Base-by-base conservation (phyloP, 192 early-diverging fungal species). In the Borealophlyctis nickersoniae region DNA sequence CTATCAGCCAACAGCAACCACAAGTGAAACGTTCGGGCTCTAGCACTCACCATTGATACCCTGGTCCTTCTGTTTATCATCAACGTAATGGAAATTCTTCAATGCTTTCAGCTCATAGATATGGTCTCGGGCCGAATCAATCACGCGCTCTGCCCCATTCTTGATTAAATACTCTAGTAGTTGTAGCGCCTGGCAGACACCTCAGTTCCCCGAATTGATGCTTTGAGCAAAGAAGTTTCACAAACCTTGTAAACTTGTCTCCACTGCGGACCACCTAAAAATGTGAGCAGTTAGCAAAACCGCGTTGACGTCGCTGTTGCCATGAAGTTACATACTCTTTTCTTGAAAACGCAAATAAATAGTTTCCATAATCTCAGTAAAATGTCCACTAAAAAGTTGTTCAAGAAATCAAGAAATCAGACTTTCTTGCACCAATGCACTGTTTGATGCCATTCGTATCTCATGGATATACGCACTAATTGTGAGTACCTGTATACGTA, bases 21-120 rank as follows among this genome's bases (percentile, higher is more conserved):
- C n/a, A n/a, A n/a, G n/a, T n/a, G n/a, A n/a, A n/a, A n/a, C n/a
- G n/a, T n/a, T 13, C 36, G 9, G 27, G 4, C 23, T n/a, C n/a
- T n/a, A n/a, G n/a, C n/a, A 71, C 63, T 68, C 87, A 93, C 93
- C 88, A 63, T 97, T 97, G 53, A 98, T 87, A 3, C 96, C 96
- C 73, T 98, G 94, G 72, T 98, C 96, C 68, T 98, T 98, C 69
- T 88, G 88, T 63, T 93, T 93, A 26, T 92, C 91, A 66, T 97
- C 95, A 28, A 93, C 80, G 58, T 87, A 92, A 54, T 92, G 86
- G 65, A 93, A 98, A 78, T 84, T 94, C 56, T 86, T 81, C 56
- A 95, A 79, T 45, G 88, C 87, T 65, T 93, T 96, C 63, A 98
- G 80, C 31, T 88, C 89, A n/a, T 93, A 89, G 32, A 94, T 83